Conservation (phyloP, 768 basidiomycete species). For the Naganishia randhawae region DNA sequence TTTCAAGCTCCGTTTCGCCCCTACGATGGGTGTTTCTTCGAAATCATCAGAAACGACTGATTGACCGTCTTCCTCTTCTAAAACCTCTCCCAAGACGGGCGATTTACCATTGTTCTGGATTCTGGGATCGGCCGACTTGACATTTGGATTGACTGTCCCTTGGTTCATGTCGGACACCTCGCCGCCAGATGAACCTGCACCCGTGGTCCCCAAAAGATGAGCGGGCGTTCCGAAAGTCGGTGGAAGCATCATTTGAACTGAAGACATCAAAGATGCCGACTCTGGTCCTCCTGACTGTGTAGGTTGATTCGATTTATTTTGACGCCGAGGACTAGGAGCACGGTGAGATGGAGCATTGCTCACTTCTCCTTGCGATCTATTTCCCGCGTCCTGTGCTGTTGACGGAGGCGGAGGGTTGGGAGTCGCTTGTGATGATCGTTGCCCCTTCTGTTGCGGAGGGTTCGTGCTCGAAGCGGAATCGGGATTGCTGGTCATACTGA, state of each 20-base stretch:
- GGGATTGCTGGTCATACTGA: slow-evolving; percentile 11
- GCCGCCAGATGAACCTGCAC: background rate
- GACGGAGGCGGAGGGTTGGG: background rate
- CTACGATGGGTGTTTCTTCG: slow-evolving; percentile 3
- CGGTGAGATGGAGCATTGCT: background rate
- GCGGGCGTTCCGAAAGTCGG: slow-evolving; percentile 16
- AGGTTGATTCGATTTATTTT: background rate
- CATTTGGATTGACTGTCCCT: background rate
- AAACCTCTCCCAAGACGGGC: background rate
- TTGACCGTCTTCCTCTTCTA: slow-evolving; percentile 14
- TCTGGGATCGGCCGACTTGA: background rate
- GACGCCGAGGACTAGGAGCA: background rate
- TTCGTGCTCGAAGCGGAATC: background rate
- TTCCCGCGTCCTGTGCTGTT: background rate
- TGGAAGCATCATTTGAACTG: slow-evolving; percentile 14
- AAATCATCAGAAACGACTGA: slow-evolving; percentile 17
- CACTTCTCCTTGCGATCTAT: background rate
- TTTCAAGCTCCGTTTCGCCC: slow-evolving; percentile 1
- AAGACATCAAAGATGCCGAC: slow-evolving; percentile 13
- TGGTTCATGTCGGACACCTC: background rate
- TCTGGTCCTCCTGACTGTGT: slow-evolving; percentile 8
- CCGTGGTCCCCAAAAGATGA: background rate
- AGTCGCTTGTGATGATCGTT: background rate
- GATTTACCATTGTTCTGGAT: background rate
- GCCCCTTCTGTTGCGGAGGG: background rate